A percentile compares a stretch with the other conserved stretches of the same genome.
Evolutionary conservation across 148 eudicot genomes (phyloP).

Genomic region (Camellia lanceoleosa): DNA sequence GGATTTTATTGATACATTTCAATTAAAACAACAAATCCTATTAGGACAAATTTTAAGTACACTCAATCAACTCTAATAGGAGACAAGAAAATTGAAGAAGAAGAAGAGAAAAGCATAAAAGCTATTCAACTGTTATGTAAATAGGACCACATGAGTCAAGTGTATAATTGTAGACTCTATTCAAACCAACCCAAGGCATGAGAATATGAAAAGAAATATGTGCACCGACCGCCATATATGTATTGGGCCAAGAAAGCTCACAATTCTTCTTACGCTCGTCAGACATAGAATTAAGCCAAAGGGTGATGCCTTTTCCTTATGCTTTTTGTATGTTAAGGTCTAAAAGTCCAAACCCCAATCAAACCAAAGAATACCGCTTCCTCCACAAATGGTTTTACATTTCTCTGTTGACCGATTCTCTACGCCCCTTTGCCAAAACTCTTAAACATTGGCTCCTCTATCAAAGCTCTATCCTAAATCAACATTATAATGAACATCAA

Average conservation of each 20-base stretch:
- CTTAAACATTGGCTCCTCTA: constrained; percentile 42
- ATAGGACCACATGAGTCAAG: too few species aligned
- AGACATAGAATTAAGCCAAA: constrained; percentile 54
- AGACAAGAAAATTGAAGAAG: too few species aligned
- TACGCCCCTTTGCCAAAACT: constrained; percentile 60
- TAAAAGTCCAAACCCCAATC: constrained; percentile 65
- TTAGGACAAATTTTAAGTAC: too few species aligned
- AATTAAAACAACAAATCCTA: too few species aligned
- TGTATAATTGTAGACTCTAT: too few species aligned
- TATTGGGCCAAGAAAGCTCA: constrained; percentile 69
- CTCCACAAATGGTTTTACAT: constrained; percentile 60
- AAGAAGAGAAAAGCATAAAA: too few species aligned
- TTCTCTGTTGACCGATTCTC: constrained; percentile 66
- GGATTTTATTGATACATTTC: too few species aligned
- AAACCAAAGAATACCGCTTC: constrained; percentile 67
- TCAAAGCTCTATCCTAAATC: constrained; percentile 51
- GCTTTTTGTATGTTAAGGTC: constrained; percentile 53
- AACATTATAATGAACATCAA: not conserved
- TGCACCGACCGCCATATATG: constrained; percentile 76
- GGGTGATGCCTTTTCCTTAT: constrained; percentile 31
- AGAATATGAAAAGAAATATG: not conserved
- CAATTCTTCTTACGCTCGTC: constrained; percentile 44
- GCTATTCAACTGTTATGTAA: too few species aligned
- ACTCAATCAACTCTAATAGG: too few species aligned
- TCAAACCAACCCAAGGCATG: too few species aligned